Conservation (phyloP, 768 basidiomycete genomes). For the Mycena kentingensis region DNA sequence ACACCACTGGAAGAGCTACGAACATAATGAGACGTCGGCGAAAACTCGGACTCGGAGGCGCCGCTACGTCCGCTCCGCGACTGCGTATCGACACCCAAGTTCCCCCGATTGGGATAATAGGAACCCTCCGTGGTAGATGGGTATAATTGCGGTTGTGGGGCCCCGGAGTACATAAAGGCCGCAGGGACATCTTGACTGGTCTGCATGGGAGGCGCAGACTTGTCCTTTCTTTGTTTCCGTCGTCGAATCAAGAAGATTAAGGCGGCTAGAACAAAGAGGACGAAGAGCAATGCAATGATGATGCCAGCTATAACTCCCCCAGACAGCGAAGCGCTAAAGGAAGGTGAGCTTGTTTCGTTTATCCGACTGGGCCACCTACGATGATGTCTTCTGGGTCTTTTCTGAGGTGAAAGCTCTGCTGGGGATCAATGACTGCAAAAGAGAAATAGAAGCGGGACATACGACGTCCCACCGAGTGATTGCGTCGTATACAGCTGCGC, state of each 20-base stretch:
- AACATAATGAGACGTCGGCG: conserved; percentile 13
- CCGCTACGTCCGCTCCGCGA: conserved; percentile 10
- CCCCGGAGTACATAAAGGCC: conserved; percentile 2
- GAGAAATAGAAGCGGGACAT: neutral
- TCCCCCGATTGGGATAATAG: conserved; percentile 1
- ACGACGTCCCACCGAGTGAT: conserved; percentile 22
- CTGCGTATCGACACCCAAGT: conserved; percentile 7
- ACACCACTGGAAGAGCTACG: neutral
- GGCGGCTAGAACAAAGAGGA: conserved; percentile 13
- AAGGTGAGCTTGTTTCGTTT: neutral
- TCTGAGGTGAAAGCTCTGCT: too few species aligned
- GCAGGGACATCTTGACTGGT: conserved; percentile 5
- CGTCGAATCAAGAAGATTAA: conserved; percentile 20
- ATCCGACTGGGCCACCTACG: conserved; percentile 11
- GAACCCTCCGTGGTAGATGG: conserved; percentile 5
- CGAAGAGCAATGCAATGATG: conserved; percentile 22
- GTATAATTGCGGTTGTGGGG: neutral
- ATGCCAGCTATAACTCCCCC: conserved; percentile 23
- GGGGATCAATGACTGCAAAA: conserved; percentile 15
- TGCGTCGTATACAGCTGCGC: conserved; percentile 31
- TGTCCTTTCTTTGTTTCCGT: conserved; percentile 6
- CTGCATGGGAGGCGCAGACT: neutral
- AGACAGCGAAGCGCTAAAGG: conserved; percentile 9
- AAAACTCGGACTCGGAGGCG: conserved; percentile 14
- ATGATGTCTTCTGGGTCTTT: too few species aligned